Base-by-base conservation (phyloP, 2,329 filamentous ascomycete species). In the Cytospora paraplurivora region DNA sequence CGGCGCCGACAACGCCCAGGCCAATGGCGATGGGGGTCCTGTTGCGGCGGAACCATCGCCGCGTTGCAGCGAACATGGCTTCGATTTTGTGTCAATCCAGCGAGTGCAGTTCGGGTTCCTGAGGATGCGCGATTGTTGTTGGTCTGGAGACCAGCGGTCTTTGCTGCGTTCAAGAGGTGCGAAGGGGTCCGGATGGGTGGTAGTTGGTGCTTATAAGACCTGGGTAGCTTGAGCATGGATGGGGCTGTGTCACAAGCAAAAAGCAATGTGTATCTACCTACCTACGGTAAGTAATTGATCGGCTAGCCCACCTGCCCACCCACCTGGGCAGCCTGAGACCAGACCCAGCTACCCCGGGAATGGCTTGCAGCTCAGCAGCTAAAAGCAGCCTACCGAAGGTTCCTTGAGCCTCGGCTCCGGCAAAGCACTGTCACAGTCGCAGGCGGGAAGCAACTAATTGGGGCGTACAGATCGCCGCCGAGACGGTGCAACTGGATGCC, bases 11-110 rank as follows among this genome's bases (percentile, higher is more conserved):
- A 69, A 98, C 85, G 68, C 93, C 93, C 64, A 91, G 87, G 68
- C 93, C 93, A 73, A 99, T 85, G 74, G 93, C 91, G 74, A 99
- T 85, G 72, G 90, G 91, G 72, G 90, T 95, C 76, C 92, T 88
- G 81, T 99, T 96, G 78, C 92, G 92, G 78, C 88, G 88, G 75
- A 98, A 83, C 93, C 95, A 99, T 81, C 88, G 89, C 81, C 91
- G 90, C 72, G 91, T 91, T 70, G 92, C 88, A 67, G 82, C 79
- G 72, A 88, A 79, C 86, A 89, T 89, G 51, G 32, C 51, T 61
- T 47, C 41, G 41, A 51, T 15, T 17, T 2, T 27, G 17, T 52
- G 32, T 59, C 38, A 7, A 50, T 53, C 50, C 49, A 59, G 32
- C 2, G 27, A 27, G 4, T 4, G 27, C 27, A 27, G 27, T 27